Conservation (phyloP, 2,329 filamentous ascomycete species). For the Pseudogymnoascus sp. region DNA sequence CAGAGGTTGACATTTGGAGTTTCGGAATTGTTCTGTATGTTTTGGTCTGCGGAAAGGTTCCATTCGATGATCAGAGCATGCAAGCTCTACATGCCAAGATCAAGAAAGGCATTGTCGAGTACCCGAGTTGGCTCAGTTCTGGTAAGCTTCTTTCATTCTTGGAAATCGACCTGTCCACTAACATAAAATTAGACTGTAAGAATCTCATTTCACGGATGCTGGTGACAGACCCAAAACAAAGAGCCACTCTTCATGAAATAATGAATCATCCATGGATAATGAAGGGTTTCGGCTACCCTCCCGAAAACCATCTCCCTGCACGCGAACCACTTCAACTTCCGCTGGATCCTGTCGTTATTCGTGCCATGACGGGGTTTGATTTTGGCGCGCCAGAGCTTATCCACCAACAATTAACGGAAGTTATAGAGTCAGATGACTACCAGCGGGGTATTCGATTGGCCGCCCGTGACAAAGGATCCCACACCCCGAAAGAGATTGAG, state of each 20-base stretch:
- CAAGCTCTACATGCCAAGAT: conserved; percentile 96
- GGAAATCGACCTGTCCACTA: conserved; percentile 26
- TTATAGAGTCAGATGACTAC: conserved; percentile 92
- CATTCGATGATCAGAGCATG: conserved; percentile 99
- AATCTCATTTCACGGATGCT: conserved; percentile 91
- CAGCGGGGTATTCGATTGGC: conserved; percentile 69
- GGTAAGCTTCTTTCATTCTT: conserved; percentile 41
- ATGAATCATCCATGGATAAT: conserved; percentile 94
- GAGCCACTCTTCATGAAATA: conserved; percentile 82
- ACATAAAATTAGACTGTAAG: conserved; percentile 67
- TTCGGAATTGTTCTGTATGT: conserved; percentile 98
- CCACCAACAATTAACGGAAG: conserved; percentile 66
- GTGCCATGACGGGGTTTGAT: conserved; percentile 96
- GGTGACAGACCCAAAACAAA: conserved; percentile 81
- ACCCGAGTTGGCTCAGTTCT: conserved; percentile 82
- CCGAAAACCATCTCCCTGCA: conserved; percentile 77
- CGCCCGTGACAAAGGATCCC: conserved; percentile 56
- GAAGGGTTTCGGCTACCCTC: conserved; percentile 78
- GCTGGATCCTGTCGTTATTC: conserved; percentile 71
- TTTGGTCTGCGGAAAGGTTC: conserved; percentile 92
- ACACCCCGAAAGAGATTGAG: conserved; percentile 55
- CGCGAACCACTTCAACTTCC: conserved; percentile 81
- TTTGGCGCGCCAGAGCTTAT: conserved; percentile 85
- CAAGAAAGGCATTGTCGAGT: conserved; percentile 93
- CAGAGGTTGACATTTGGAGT: conserved; percentile 97